phyloP scores from a whole-genome alignment of 1,139 yeast genomes.

The Blastobotrys apis region DNA sequence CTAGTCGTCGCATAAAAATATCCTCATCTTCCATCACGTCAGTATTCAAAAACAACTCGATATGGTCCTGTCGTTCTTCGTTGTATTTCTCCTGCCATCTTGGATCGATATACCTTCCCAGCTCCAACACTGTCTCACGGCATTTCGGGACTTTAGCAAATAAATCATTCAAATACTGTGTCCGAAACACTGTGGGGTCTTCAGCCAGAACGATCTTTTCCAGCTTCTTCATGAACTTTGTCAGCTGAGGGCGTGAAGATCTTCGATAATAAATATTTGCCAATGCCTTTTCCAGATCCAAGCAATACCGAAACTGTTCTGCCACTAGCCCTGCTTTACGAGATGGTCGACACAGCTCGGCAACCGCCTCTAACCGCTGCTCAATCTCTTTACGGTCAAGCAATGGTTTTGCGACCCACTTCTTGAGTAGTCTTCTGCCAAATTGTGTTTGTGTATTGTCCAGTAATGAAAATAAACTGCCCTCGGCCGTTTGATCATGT shows the following conservation, averaged over 20 bases:
- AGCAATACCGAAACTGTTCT: slow-evolving; percentile 14
- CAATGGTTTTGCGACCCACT: slow-evolving; percentile 77
- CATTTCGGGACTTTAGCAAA: slow-evolving; percentile 26
- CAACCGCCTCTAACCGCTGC: slow-evolving; percentile 60
- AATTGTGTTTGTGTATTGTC: slow-evolving; percentile 76
- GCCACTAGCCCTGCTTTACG: slow-evolving; percentile 8
- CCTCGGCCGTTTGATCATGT: slow-evolving; percentile 52
- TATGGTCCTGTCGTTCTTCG: slow-evolving; percentile 1
- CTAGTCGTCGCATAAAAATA: slow-evolving; percentile 5
- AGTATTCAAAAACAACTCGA: slow-evolving; percentile 9
- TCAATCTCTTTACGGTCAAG: slow-evolving; percentile 49
- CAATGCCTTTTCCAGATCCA: slow-evolving; percentile 57
- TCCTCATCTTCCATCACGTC: slow-evolving; percentile 11
- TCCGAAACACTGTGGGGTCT: slow-evolving; percentile 28
- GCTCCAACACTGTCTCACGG: slow-evolving; percentile 1
- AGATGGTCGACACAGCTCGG: slow-evolving; percentile 43
- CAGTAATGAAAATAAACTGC: slow-evolving; percentile 72
- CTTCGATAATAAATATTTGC: slow-evolving; percentile 13
- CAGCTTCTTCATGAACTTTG: slow-evolving; percentile 46
- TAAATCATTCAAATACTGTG: slow-evolving; percentile 33
- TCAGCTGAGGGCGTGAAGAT: slow-evolving; percentile 62
- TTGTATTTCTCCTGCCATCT: slow-evolving; percentile 10
- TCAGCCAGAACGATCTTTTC: slow-evolving; percentile 23
- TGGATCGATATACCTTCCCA: slow-evolving; percentile 3
- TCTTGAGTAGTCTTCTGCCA: slow-evolving; percentile 61